These are phyloP conservation scores for Fimicolochytrium jonesii DNA, from an alignment of 192 early-diverging fungal genomes.

Conservation along the genomic window DNA sequence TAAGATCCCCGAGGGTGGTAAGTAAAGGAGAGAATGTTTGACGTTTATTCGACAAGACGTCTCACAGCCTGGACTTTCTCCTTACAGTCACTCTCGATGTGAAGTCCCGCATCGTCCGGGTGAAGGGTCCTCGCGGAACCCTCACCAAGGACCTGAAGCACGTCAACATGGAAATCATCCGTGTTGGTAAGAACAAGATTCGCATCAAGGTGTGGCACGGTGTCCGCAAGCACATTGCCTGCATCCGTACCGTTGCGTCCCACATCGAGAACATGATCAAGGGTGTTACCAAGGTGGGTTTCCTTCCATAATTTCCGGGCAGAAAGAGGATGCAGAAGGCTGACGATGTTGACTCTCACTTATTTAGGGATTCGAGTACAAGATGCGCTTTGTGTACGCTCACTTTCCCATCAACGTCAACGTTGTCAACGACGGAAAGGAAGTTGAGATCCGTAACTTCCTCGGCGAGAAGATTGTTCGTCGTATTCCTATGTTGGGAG, in stretches of 20 bases:
- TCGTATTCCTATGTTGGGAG: conserved; percentile 79
- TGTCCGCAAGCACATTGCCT: conserved; percentile 94
- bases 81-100: conserved; percentile 63
- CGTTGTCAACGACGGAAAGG: conserved; percentile 67
- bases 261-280: conserved; percentile 97
- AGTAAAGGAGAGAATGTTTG: not conserved
- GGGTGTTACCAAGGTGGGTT: conserved; percentile 85
- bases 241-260: conserved; percentile 95
- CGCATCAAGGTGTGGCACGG: conserved; percentile 92
- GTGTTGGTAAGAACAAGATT: conserved; percentile 64
- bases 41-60: not conserved
- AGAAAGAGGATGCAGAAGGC: not conserved
- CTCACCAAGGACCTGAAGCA: conserved; percentile 89
- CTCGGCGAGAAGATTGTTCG: conserved; percentile 92
- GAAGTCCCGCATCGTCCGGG: conserved; percentile 84
- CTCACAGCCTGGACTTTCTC: not conserved
- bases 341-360: not conserved
- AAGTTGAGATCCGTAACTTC: conserved; percentile 98
- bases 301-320: no score
- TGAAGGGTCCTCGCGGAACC: conserved; percentile 88
- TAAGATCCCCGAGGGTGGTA: conserved; percentile 79
- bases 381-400: conserved; percentile 98
- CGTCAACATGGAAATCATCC: conserved; percentile 86
- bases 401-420: conserved; percentile 99
- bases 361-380: conserved; percentile 96